Base-by-base conservation (phyloP, 2,329 filamentous ascomycete genomes). In the Fusarium subglutinans region DNA sequence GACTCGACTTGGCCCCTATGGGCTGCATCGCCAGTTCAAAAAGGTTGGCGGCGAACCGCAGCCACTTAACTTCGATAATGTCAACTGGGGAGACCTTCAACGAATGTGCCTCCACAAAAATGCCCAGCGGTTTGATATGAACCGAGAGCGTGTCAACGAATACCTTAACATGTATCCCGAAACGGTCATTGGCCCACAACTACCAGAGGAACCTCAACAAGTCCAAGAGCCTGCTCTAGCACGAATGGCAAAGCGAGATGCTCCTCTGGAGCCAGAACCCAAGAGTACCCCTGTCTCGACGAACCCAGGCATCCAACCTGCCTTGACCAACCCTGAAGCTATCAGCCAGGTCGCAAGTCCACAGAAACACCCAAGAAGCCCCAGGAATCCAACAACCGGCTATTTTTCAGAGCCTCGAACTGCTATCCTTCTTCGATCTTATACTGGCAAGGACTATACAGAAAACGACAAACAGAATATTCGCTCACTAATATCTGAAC, bases 391-490 rank as follows among this genome's bases (percentile, higher is more conserved):
- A n/a, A 47, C 68, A 30, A 72, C 63, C 18, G 72, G 69, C 24
- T 77, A 76, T 57, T 74, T 73, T 47, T 76, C 80, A 4, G 87
- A 89, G 77, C 79, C 83, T 6, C 88, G 94, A 41, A 95, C 93
- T 1, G 94, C 93, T 3, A 82, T 97, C 15, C 82, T 98, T 11
- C 87, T 97, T 43, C 90, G 94, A 43, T 92, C 93, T 1, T 96
- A 93, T 85, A 90, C 89, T 38, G 92, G 90, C 63, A 94, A 93
- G 80, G 81, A 89, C 35, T 98, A 95, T 80, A 93, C 91, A 35
- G 89, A 93, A 45, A 93, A 96, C 78, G 93, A 96, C 79, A 90
- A 93, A 78, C 90, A 95, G 80, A 91, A 91, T 61, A 90, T 97
- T 45, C 92, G 95, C 35, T 90, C 94, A 41, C 88, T 97, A 79